phyloP scores from a whole-genome alignment of 2,329 filamentous ascomycete genomes.

The Pyricularia sp. region DNA sequence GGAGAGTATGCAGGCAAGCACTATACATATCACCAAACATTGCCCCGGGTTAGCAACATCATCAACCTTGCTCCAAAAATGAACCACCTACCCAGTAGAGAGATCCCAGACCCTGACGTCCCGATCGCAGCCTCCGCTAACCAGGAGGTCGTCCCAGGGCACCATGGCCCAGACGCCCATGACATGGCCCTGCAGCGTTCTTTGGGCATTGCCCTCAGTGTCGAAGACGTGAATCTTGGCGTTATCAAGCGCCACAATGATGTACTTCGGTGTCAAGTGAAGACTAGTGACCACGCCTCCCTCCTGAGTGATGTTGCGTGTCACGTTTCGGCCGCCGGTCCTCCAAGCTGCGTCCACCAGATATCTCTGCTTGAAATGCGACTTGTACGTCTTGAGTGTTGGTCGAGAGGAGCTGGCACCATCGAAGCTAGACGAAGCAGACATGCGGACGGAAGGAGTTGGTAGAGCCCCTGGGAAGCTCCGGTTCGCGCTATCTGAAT shows the following conservation, averaged over 20 bases:
- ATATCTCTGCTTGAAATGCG: conserved; percentile 95
- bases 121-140: conserved; percentile 91
- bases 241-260: conserved; percentile 94
- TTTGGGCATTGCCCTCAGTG: conserved; percentile 74
- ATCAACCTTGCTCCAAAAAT: not conserved
- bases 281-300: conserved; percentile 94
- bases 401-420: conserved; percentile 34
- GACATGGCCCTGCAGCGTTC: conserved; percentile 84
- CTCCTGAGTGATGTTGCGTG: conserved; percentile 85
- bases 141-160: conserved; percentile 87
- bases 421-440: conserved; percentile 42
- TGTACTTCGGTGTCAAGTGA: conserved; percentile 89
- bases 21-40: conserved; percentile 25
- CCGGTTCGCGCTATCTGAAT: conserved; percentile 19
- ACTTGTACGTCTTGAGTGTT: conserved; percentile 76
- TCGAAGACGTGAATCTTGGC: conserved; percentile 98
- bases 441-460: conserved; percentile 18
- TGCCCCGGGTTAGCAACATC: not conserved
- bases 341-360: conserved; percentile 96
- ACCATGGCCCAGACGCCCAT: conserved; percentile 99
- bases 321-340: conserved; percentile 72
- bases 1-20: conserved; percentile 64
- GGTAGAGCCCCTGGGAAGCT: conserved; percentile 33
- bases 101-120: conserved; percentile 97
- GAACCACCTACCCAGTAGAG: conserved; percentile 60